A percentile compares a stretch with the other conserved stretches of the same genome.
phyloP scores from a whole-genome alignment of 345 rosid genomes.

The Erodium maritimum region DNA sequence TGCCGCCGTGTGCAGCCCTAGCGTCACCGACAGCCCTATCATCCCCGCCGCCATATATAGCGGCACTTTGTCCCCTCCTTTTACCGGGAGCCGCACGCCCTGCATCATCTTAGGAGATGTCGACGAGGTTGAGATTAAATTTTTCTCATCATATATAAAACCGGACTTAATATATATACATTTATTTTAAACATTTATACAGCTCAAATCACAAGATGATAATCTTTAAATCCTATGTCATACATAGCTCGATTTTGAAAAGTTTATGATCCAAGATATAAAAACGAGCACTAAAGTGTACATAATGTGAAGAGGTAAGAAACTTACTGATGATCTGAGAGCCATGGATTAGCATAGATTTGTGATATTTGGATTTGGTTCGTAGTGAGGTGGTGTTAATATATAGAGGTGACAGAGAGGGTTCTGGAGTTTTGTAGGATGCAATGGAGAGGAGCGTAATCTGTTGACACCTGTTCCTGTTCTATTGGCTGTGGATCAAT shows the following conservation, averaged over 20 bases:
- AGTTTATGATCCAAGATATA: too few relatives aligned
- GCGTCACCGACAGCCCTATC: constrained; percentile 27
- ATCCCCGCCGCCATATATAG: constrained; percentile 38
- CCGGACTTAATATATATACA: too few relatives aligned
- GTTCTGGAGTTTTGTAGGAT: constrained; percentile 5
- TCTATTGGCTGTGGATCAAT: not conserved
- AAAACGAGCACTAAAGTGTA: not conserved
- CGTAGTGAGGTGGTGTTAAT: not conserved
- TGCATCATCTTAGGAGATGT: constrained; percentile 24
- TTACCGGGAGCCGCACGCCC: constrained; percentile 10
- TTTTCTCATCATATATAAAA: too few relatives aligned
- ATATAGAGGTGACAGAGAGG: not conserved
- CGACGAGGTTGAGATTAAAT: constrained; percentile 21
- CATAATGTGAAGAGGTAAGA: not conserved
- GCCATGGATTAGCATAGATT: constrained; percentile 17
- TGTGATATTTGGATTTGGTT: not conserved
- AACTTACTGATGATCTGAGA: constrained; percentile 27
- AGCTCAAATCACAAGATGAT: too few relatives aligned
- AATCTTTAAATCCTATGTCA: too few relatives aligned
- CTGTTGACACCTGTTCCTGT: constrained; percentile 1
- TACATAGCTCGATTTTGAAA: too few relatives aligned
- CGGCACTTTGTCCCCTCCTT: constrained; percentile 30
- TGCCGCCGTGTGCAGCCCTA: constrained; percentile 55
- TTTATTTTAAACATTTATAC: too few relatives aligned
- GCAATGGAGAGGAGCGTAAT: not conserved